Conservation (phyloP, 2,329 filamentous ascomycete genomes). For the Xylaria sp. region DNA sequence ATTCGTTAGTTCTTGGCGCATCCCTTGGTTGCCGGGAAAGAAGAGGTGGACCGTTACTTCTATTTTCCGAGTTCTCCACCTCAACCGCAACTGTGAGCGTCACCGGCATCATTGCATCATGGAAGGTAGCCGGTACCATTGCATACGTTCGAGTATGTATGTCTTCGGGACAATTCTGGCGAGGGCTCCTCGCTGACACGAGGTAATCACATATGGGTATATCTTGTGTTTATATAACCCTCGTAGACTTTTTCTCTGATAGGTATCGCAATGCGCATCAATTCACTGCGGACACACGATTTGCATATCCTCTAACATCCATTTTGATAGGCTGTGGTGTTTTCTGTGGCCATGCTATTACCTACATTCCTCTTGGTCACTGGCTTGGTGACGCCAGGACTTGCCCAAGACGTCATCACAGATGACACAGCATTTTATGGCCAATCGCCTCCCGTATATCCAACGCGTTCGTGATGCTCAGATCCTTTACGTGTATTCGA, state of each 20-base stretch:
- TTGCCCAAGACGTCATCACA: conserved; percentile 45
- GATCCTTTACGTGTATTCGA: neutral
- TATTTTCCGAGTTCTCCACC: conserved; percentile 9
- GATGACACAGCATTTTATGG: conserved; percentile 51
- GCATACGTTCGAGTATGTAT: neutral
- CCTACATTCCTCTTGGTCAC: conserved; percentile 16
- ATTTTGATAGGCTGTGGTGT: neutral
- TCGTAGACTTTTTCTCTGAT: neutral
- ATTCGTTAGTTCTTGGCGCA: neutral
- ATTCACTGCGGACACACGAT: neutral
- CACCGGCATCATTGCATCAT: conserved; percentile 21
- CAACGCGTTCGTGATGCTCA: conserved; percentile 45
- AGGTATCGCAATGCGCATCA: neutral
- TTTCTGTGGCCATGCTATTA: conserved; percentile 15
- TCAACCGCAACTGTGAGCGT: conserved; percentile 5
- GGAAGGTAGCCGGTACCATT: conserved; percentile 1
- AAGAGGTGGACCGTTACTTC: conserved; percentile 13
- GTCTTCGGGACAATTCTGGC: neutral
- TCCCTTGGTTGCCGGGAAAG: neutral
- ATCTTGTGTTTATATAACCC: neutral
- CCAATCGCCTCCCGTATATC: conserved; percentile 52
- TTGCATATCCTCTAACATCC: neutral
- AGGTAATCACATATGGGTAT: neutral
- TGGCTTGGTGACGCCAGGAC: conserved; percentile 29
- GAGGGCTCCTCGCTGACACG: conserved; percentile 6